These are phyloP conservation scores for Linanthus parryae DNA, from an alignment of 148 eudicot genomes.

Conservation along the genomic window DNA sequence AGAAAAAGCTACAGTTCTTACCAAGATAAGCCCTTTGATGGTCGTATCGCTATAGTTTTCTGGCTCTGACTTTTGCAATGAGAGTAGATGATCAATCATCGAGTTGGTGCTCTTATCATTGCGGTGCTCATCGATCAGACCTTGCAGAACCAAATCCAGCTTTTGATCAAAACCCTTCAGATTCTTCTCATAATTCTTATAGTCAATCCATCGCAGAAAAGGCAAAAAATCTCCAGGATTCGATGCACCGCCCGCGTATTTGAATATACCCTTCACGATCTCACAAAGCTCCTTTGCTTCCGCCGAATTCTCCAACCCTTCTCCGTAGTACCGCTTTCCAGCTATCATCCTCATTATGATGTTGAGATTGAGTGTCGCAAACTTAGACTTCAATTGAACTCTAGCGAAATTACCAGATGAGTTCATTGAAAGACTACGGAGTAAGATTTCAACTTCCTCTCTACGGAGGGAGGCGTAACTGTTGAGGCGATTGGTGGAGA, in stretches of 20 bases:
- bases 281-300: slow-evolving; percentile 4
- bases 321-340: slow-evolving; percentile 3
- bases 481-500: not conserved
- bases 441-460: not conserved
- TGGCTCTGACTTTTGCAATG: slow-evolving; percentile 39
- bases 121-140: slow-evolving; percentile 35
- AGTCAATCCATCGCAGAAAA: slow-evolving; percentile 23
- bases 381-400: not conserved
- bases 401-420: not conserved
- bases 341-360: slow-evolving; percentile 4
- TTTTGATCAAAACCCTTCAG: not conserved
- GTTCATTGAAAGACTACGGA: not conserved
- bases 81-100: slow-evolving; percentile 30
- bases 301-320: not conserved
- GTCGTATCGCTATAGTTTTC: slow-evolving; percentile 34
- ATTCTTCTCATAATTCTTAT: slow-evolving; percentile 10
- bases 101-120: slow-evolving; percentile 11
- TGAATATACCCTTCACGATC: slow-evolving; percentile 1
- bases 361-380: not conserved
- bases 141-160: slow-evolving; percentile 14
- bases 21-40: slow-evolving; percentile 39
- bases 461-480: not conserved
- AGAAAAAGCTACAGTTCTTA: slow-evolving; percentile 9
- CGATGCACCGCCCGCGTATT: not conserved
- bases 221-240: slow-evolving; percentile 22